Conservation (phyloP, 2,329 filamentous ascomycete species). For the Botryotinia globosa region DNA sequence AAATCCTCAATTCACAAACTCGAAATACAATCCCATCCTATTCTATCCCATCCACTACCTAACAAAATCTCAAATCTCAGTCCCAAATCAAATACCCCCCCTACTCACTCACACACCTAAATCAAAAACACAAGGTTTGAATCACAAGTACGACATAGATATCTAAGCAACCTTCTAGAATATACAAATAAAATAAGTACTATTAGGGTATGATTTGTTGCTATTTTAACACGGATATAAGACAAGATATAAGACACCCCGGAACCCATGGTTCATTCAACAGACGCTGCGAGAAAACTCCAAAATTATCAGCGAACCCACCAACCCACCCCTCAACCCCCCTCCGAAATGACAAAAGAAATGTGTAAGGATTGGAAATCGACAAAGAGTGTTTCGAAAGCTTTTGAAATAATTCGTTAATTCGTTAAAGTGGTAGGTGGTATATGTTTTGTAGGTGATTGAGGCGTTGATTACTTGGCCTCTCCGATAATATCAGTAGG, state of each 20-base stretch:
- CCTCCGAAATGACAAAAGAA: neutral
- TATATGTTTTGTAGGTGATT: neutral
- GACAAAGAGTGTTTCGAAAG: too few species aligned
- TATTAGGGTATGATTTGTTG: neutral
- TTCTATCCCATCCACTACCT: too few species aligned
- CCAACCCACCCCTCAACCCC: neutral
- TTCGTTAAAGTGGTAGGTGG: neutral
- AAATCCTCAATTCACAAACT: too few species aligned
- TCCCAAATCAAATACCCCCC: too few species aligned
- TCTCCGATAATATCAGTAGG: neutral
- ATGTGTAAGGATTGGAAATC: neutral
- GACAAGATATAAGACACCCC: neutral
- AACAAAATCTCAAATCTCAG: too few species aligned
- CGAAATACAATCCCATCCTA: too few species aligned
- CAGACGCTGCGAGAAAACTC: neutral
- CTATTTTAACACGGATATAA: neutral
- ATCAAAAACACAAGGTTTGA: neutral
- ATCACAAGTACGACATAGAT: neutral
- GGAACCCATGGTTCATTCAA: neutral
- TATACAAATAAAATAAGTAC: neutral
- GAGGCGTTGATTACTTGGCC: neutral
- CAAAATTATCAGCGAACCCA: neutral
- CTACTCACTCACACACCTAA: neutral
- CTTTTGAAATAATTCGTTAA: neutral
- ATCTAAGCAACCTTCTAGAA: neutral